Base-by-base conservation (phyloP, 768 basidiomycete species). In the Chalciporus sphaerocephalus region DNA sequence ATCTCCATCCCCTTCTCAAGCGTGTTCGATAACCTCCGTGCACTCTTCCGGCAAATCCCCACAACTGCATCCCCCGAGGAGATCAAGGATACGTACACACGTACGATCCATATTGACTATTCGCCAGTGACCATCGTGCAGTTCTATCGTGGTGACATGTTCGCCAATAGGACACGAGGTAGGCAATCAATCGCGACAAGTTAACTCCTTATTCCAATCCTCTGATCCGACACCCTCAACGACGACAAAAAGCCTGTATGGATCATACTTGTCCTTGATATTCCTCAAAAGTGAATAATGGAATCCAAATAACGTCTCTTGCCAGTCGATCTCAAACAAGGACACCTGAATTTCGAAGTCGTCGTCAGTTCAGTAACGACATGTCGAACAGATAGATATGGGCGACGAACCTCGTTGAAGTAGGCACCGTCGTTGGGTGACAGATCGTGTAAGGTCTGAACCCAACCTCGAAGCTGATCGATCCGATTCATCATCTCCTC, bases 261-360 rank as follows among this genome's bases (percentile, higher is more conserved):
- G 71, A 55, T 80, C 78, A 42, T 75, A 74, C 48, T 56, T 65
- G 5, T 54, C 24, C 53, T 79, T 79, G 57, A 80, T 73, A 0
- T 44, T 49, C 50, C 65, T 68, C 24, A 78, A 54, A 22, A 44
- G 58, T 3, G 53, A 15, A 36, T 75, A 75, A 48, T 79, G 73
- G 1, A 61, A 47, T 0, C 76, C 76, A 48, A 74, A 79, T 57
- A 75, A 78, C 0, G 70, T 62, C n/a, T 64, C 52, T 52, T 69
- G 59, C 41, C 68, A 71, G 33, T 76, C 56, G 8, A 55, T 42
- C 49, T 76, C 73, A 37, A 71, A 69, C 24, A 69, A 48, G 1
- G 70, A 73, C 3, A 70, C 78, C 75, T 78, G 30, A 11, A 27
- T 27, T 27, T 11, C 25, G 12, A 2, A 27, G 25, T 17, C 17